Base-by-base conservation (phyloP, 495 filamentous ascomycete species). In the Geopyxis carbonaria region DNA sequence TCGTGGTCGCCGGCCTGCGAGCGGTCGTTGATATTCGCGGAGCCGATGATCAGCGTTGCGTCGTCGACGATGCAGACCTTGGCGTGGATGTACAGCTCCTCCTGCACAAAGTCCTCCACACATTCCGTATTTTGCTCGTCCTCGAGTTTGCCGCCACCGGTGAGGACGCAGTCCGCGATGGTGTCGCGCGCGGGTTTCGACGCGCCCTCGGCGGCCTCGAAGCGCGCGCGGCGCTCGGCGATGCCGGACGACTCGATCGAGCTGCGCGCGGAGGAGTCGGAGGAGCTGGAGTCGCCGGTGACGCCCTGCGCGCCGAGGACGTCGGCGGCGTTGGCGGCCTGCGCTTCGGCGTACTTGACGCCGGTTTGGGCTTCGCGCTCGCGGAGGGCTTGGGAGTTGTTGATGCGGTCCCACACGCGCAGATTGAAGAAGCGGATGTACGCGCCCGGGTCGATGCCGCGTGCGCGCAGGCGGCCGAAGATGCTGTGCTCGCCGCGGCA, bases 351-450 rank as follows among this genome's bases (percentile, higher is more conserved):
- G 55, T 93, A 93, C 27, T 64, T 73, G 22, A 95, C 72, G 0
- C 80, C 86, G 1, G 85, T 78, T 40, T 75, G 62, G 46, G 81
- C 66, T 53, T 93, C 81, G 39, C 80, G 68, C 40, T 73, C 65
- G 45, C 69, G 64, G 23, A 92, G 63, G 0, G 63, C 67, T 4
- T 70, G 62, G 0, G 80, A 87, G 42, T 74, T 77, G 64, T 93
- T 91, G 43, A 95, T 67, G 5, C 87, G 78, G 48, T 94, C 89
- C 55, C 82, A 94, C 2, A 78, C 78, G 9, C 87, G 69, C 9
- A 94, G 66, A 46, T 93, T 93, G 66, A 95, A 95, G 31, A 89
- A 60, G 57, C 91, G 94, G 25, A 97, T 70, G 55, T 94, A 66
- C 29, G 93, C 57, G 46, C 46, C 70, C 0, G 89, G 82, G 48